These are phyloP conservation scores for Hansenula lynferdii DNA, from an alignment of 1,139 yeast species.

Conservation along the genomic window DNA sequence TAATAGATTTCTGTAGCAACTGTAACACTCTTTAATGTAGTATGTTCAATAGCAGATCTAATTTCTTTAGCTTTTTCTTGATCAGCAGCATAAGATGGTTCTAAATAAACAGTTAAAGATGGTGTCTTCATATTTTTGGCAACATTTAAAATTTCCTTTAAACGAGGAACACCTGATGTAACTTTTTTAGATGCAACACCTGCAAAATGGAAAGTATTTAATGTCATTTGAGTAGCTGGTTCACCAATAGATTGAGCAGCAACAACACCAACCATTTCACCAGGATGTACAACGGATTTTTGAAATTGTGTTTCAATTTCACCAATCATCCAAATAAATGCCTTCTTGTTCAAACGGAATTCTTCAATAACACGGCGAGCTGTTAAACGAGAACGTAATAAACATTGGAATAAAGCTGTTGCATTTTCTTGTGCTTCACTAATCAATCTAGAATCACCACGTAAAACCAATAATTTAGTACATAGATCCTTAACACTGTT, in stretches of 20 bases:
- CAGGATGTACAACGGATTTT: slow-evolving; percentile 92
- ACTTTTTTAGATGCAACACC: slow-evolving; percentile 99
- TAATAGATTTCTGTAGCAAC: slow-evolving; percentile 96
- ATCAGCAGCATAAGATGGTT: slow-evolving; percentile 75
- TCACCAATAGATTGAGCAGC: slow-evolving; percentile 99
- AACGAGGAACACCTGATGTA: slow-evolving; percentile 98
- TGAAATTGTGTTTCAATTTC: slow-evolving; percentile 93
- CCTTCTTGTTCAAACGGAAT: slow-evolving; percentile 74
- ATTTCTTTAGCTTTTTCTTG: slow-evolving; percentile 93
- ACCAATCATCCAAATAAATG: slow-evolving; percentile 95
- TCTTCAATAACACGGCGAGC: slow-evolving; percentile 90
- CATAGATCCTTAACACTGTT: slow-evolving; percentile 68
- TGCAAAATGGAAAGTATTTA: slow-evolving; percentile 99
- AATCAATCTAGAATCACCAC: slow-evolving; percentile 74
- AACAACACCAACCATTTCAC: slow-evolving; percentile 99
- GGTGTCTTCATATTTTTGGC: slow-evolving; percentile 99
- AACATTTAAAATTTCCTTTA: slow-evolving; percentile 97
- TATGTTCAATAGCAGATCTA: slow-evolving; percentile 96
- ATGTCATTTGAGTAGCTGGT: slow-evolving; percentile 99
- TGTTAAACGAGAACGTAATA: slow-evolving; percentile 88
- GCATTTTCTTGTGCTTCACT: slow-evolving; percentile 93
- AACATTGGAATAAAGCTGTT: slow-evolving; percentile 82
- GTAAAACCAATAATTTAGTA: slow-evolving; percentile 64
- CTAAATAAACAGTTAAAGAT: slow-evolving; percentile 85
- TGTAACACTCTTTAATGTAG: slow-evolving; percentile 91